Conservation (phyloP, 1,284 basidiomycete genomes). For the Melampsora americana region DNA sequence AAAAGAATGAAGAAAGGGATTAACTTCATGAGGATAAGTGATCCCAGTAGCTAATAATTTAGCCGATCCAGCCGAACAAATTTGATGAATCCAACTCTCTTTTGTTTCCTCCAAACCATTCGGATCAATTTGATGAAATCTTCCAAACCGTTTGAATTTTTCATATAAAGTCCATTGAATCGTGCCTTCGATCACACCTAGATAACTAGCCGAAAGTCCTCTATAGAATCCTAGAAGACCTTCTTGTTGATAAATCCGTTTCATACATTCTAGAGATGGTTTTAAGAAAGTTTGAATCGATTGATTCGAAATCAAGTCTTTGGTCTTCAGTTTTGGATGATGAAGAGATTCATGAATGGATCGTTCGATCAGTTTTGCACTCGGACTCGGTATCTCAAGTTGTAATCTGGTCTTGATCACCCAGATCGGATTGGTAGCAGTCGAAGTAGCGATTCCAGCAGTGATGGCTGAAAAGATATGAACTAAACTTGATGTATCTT, state of each 20-base stretch:
- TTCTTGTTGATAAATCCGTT: slow-evolving; percentile 70
- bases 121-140: not conserved
- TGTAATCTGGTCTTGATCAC: slow-evolving; percentile 95
- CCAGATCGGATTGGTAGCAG: slow-evolving; percentile 96
- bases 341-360: not conserved
- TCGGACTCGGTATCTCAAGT: slow-evolving; percentile 56
- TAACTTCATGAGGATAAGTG: slow-evolving; percentile 93
- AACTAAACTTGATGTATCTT: slow-evolving; percentile 66
- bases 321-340: too few species aligned
- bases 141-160: slow-evolving; percentile 62
- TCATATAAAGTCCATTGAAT: slow-evolving; percentile 99
- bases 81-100: slow-evolving; percentile 69
- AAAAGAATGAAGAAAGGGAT: too few species aligned
- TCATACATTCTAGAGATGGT: slow-evolving; percentile 64
- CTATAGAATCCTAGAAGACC: slow-evolving; percentile 88
- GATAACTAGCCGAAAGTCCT: slow-evolving; percentile 87
- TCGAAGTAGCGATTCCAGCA: slow-evolving; percentile 71
- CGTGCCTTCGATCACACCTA: slow-evolving; percentile 93
- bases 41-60: slow-evolving; percentile 90
- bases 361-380: not conserved
- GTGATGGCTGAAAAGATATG: slow-evolving; percentile 81
- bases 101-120: not conserved
- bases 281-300: slow-evolving; percentile 56
- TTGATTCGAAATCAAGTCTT: too few species aligned
- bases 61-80: slow-evolving; percentile 85